Evolutionary conservation across 257 asterid species (phyloP), one percentile per base, ranked within the genome.

Genomic region (Voacanga thouarsii): DNA sequence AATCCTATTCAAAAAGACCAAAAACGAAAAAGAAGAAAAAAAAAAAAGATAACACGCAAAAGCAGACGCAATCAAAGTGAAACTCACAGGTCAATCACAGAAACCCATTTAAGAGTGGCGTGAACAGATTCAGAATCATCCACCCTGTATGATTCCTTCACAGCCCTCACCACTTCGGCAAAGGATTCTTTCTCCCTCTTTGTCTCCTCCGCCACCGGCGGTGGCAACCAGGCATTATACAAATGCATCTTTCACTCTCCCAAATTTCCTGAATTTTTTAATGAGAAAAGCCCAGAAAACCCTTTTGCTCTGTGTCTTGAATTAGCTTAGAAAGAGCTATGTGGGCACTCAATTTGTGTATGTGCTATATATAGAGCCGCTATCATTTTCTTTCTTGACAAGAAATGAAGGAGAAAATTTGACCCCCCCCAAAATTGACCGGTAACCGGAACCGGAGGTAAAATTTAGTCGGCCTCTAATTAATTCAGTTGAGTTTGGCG

Each of bases 201-300:
- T 78, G 97, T 81, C 81, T 87, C 90, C 96, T 93, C 98, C 81
- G 96, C 97, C 89, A 96, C 96, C 56, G 98, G 97, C 78, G 99
- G 97, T 74, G 99, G 99, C 82, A 96, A 75, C 97, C 98, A 96
- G 24, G 96, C 96, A 90, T 96, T 96, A 60, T 96, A 89, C 89
- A 96, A 85, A 86, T 96, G 99, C 99, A 96, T 96, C 71, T 72
- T 26, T 18, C 16, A n/a, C 60, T 26, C 33, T 18, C 14, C 15
- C 15, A 51, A 49, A 15, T 21, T 49, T 23, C 41, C 33, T 23
- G 12, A 56, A 28, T 59, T 37, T 33, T 26, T 21, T 12, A 71
- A 49, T 28, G 9, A 30, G 28, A 28, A 16, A 24, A 26, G 33
- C 43, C 61, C 55, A 7, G 19, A 12, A 61, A 72, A 60, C 44